phyloP scores from a whole-genome alignment of 768 basidiomycete species.

The Mycena floridula region DNA sequence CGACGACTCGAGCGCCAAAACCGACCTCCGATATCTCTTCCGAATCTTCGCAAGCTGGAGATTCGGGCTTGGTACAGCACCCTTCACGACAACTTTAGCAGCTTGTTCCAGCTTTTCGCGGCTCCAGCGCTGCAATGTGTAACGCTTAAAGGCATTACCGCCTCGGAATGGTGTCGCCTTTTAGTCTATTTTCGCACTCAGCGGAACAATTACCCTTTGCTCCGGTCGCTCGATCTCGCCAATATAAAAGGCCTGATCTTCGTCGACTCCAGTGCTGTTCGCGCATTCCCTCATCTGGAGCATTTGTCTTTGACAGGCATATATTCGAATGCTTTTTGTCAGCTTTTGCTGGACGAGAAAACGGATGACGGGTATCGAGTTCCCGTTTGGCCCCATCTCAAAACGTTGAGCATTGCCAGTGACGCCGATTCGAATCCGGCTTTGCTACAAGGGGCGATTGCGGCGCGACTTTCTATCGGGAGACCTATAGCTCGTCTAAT shows the following conservation, averaged over 20 bases:
- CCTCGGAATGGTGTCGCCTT: conserved; percentile 9
- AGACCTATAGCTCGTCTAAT: no score
- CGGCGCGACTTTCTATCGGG: no score
- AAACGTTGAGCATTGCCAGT: no score
- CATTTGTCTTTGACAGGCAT: conserved; percentile 3
- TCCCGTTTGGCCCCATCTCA: no score
- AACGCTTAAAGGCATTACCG: conserved; percentile 5
- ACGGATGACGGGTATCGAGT: no score
- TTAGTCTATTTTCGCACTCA: conserved; percentile 10
- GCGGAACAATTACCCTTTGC: conserved; percentile 5
- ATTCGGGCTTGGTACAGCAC: conserved; percentile 6
- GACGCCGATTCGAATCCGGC: no score
- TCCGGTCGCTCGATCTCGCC: conserved; percentile 3
- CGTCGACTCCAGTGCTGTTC: conserved; percentile 6
- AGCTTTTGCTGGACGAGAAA: conserved; percentile 4
- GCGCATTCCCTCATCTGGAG: conserved; percentile 8
- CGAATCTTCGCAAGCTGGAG: conserved; percentile 7
- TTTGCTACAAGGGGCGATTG: no score
- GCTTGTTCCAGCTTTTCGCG: conserved; percentile 6
- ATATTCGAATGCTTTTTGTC: conserved; percentile 9
- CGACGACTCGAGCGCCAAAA: conserved; percentile 5
- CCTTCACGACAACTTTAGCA: conserved; percentile 5
- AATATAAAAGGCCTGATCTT: conserved; percentile 6
- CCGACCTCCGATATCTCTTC: conserved; percentile 7
- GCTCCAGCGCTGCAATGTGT: conserved; percentile 4